These are phyloP conservation scores for Rhazya stricta DNA, from an alignment of 257 asterid species.

Conservation along the genomic window DNA sequence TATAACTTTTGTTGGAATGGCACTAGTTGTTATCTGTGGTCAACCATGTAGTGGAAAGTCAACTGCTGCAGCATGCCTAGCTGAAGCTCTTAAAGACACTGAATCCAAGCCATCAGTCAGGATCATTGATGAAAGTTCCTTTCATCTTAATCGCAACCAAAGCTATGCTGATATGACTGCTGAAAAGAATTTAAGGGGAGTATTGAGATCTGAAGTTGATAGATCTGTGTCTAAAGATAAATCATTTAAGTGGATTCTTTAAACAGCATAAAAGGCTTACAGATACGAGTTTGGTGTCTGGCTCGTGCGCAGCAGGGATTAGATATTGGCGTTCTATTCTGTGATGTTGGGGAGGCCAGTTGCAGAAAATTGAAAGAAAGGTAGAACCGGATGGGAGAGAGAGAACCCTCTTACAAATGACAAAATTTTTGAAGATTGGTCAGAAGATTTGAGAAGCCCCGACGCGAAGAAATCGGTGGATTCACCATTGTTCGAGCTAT, in stretches of 20 bases:
- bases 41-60: slow-evolving; percentile 98
- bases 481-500: slow-evolving; percentile 81
- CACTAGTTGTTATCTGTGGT: slow-evolving; percentile 94
- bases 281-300: slow-evolving; percentile 96
- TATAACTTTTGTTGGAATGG: slow-evolving; percentile 45
- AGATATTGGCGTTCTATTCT: slow-evolving; percentile 85
- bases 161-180: slow-evolving; percentile 79
- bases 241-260: slow-evolving; percentile 82
- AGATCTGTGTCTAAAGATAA: slow-evolving; percentile 73
- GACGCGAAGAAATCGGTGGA: slow-evolving; percentile 90
- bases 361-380: slow-evolving; percentile 79
- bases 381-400: slow-evolving; percentile 48
- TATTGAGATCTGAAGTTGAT: slow-evolving; percentile 92
- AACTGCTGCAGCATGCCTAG: slow-evolving; percentile 61
- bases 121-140: slow-evolving; percentile 65
- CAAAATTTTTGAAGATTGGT: slow-evolving; percentile 67
- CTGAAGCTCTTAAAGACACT: slow-evolving; percentile 72
- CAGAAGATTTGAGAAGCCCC: slow-evolving; percentile 93
- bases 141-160: slow-evolving; percentile 82
- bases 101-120: slow-evolving; percentile 62
- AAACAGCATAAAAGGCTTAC: slow-evolving; percentile 94
- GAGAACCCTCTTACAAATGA: slow-evolving; percentile 53
- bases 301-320: slow-evolving; percentile 96
- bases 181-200: slow-evolving; percentile 88
- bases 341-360: slow-evolving; percentile 52